Base-by-base conservation (phyloP, 2,329 filamentous ascomycete species). In the Exophiala calicioides region DNA sequence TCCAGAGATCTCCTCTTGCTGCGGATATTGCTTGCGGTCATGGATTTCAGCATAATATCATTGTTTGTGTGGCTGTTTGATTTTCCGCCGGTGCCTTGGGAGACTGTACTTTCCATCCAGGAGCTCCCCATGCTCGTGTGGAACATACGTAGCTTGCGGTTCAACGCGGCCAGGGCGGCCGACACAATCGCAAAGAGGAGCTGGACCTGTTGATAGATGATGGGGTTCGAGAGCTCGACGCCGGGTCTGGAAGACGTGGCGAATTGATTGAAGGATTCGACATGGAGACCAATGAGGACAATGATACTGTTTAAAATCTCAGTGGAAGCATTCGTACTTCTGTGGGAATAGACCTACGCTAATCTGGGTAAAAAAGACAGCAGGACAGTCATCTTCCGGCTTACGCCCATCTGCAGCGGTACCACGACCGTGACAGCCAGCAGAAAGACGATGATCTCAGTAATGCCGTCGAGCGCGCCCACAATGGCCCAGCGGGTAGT, bases 331-430 rank as follows among this genome's bases (percentile, higher is more conserved):
- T 20, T 5, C n/a, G 16, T 50, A 21, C 24, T 38, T 6, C 13
- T 2, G 5, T n/a, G 8, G n/a, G n/a, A 12, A 3, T 12, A 86
- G 65, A 96, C 88, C 64, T 95, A 96, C 0, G 91, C 90, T 40
- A 90, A 89, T 5, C 96, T 78, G 9, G 95, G 73, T 1, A 82
- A 79, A 0, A 89, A 90, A 32, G 85, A 84, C 0, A 88, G 94
- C 47, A 82, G 70, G 21, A 72, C 71, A 1, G 88, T 77, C 3
- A 95, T 80, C 5, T 81, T 70, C 21, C 40, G 23, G 2, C 37
- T 20, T 24, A 32, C 12, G n/a, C 35, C 40, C 52, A 54, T 54
- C 20, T 50, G 52, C 6, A 54, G 30, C 6, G 52, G 48, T 8
- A 47, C 38, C 9, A 54, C 29, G 18, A 52, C 52, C 5, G 45